These are phyloP conservation scores for Abelmoschus esculentus DNA, from an alignment of 345 rosid genomes.

Conservation along the genomic window DNA sequence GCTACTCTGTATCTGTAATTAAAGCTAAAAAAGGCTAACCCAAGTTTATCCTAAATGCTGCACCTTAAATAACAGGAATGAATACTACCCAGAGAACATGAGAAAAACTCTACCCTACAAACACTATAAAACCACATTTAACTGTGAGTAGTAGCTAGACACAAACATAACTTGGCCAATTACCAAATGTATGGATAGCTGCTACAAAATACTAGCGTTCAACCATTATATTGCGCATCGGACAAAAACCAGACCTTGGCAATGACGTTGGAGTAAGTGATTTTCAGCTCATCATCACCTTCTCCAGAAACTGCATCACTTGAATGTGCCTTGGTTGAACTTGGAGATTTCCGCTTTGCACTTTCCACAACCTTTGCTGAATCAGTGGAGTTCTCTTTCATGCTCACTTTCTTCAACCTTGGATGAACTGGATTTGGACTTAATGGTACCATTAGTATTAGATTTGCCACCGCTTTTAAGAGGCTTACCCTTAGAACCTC, in stretches of 20 bases:
- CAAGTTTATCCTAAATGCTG: neutral
- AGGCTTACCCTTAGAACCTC: constrained; percentile 30
- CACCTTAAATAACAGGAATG: constrained; percentile 13
- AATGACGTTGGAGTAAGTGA: too few species aligned
- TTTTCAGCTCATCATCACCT: too few species aligned
- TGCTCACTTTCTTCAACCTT: constrained; percentile 40
- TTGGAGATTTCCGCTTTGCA: constrained; percentile 32
- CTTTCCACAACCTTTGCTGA: constrained; percentile 32
- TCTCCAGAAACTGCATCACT: constrained; percentile 44
- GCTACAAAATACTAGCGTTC: neutral
- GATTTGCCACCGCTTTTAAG: constrained; percentile 36
- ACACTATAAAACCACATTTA: constrained; percentile 23
- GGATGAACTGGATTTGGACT: constrained; percentile 40
- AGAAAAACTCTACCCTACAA: constrained; percentile 22
- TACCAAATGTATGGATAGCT: constrained; percentile 11
- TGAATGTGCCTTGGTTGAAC: constrained; percentile 41
- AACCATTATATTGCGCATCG: neutral
- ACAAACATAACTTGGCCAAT: neutral
- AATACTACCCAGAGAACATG: constrained; percentile 7
- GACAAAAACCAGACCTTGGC: too few species aligned
- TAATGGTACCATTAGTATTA: constrained; percentile 30
- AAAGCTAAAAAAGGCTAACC: neutral
- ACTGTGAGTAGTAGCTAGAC: constrained; percentile 17
- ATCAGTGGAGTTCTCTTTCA: constrained; percentile 39
- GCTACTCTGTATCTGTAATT: neutral